A percentile compares a stretch with the other conserved stretches of the same genome.
Evolutionary conservation across 805 yeast species (phyloP).

Genomic region (Schwanniomyces yamadae): DNA sequence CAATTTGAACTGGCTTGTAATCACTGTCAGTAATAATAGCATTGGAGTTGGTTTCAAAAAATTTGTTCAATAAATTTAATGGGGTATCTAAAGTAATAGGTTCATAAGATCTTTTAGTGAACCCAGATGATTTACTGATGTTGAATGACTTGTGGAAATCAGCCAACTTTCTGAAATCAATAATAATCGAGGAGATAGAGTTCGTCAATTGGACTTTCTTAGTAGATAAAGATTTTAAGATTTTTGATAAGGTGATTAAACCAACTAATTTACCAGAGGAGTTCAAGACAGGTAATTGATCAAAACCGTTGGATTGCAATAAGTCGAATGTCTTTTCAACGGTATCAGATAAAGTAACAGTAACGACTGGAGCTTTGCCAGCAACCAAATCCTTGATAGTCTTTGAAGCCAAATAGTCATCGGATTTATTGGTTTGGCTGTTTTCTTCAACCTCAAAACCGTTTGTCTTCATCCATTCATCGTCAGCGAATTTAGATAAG

Average conservation of each 20-base stretch:
- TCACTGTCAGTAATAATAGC: slow-evolving; percentile 77
- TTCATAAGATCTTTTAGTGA: slow-evolving; percentile 64
- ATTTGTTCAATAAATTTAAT: slow-evolving; percentile 65
- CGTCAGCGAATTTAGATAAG: slow-evolving; percentile 83
- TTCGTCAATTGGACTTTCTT: slow-evolving; percentile 56
- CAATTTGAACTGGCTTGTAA: slow-evolving; percentile 75
- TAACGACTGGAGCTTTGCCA: slow-evolving; percentile 71
- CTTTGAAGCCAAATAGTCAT: slow-evolving; percentile 35
- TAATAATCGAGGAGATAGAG: slow-evolving; percentile 57
- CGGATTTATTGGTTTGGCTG: slow-evolving; percentile 40
- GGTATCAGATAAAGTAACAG: slow-evolving; percentile 60
- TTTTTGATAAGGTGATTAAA: slow-evolving; percentile 69
- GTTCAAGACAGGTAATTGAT: slow-evolving; percentile 77
- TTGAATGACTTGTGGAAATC: slow-evolving; percentile 64
- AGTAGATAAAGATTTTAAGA: slow-evolving; percentile 65
- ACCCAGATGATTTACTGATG: slow-evolving; percentile 53
- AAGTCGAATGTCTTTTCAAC: slow-evolving; percentile 65
- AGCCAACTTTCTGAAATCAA: slow-evolving; percentile 72
- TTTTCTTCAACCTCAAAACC: slow-evolving; percentile 60
- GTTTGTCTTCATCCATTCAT: slow-evolving; percentile 84
- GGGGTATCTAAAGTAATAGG: slow-evolving; percentile 65
- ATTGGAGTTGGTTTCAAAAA: slow-evolving; percentile 81
- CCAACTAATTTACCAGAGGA: slow-evolving; percentile 65
- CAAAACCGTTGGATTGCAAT: slow-evolving; percentile 74
- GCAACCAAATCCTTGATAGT: slow-evolving; percentile 66